Base-by-base conservation (phyloP, 257 asterid genomes). In the Solanum pennellii region DNA sequence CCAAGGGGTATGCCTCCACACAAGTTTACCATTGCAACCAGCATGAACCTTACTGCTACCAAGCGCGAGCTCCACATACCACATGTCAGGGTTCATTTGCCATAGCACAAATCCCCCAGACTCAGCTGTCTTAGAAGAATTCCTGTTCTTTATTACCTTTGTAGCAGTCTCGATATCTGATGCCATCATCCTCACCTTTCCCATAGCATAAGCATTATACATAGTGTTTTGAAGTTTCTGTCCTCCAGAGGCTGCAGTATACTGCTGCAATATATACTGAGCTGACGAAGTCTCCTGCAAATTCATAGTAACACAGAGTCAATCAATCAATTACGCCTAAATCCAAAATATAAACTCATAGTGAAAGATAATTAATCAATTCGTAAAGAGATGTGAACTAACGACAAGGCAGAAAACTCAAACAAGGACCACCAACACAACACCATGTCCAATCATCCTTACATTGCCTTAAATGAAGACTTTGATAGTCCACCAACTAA, bases 1-100 rank as follows among this genome's bases (percentile, higher is more conserved):
- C 98, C 98, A 94, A 29, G 98, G 98, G 1, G 98, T 95, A 72
- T 95, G 98, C 87, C 98, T 89, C 98, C 98, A 95, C 10, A 95
- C 98, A n/a, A 95, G 94, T 86, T 89, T 91, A 79, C 98, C 98
- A 2, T 95, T 94, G 88, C 98, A 95, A 82, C 96, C 98, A 31
- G 98, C 98, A 74, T 92, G 98, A 83, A 95, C 95, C 88, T 95
- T 94, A 91, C 95, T 94, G 76, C 94, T 93, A 37, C 97, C 97
- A 15, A 95, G 91, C 1, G 96, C 96, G 13, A 94, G 96, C 90
- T 95, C 98, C 14, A 95, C 96, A 72, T 95, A 95, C 98, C 98
- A 95, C 94, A 91, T 92, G 87, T 94, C 95, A 0, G 97, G 96
- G 89, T 93, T 93, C 98, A 95, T 95, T 87, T 95, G 95, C 98